phyloP scores from a whole-genome alignment of 2,329 filamentous ascomycete species.

The Colletotrichum chrysophilum region DNA sequence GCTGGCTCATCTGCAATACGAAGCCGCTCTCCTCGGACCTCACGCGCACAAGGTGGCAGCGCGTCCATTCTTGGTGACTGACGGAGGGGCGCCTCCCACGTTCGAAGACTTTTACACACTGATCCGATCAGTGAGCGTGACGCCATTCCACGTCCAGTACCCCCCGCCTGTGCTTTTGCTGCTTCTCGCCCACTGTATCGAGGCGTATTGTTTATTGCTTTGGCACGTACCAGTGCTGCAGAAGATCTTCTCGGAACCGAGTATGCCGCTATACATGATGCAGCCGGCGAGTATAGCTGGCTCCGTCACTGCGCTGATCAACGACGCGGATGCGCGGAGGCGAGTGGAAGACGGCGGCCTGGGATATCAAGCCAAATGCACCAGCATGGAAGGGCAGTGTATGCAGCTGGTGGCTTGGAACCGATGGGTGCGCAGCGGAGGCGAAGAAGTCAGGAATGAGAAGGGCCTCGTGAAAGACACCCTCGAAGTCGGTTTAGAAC shows the following conservation, averaged over 20 bases:
- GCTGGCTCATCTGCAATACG: conserved; percentile 57
- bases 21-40: conserved; percentile 51
- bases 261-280: conserved; percentile 38
- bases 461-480: conserved; percentile 12
- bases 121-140: conserved; percentile 32
- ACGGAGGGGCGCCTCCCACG: conserved; percentile 48
- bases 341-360: conserved; percentile 44
- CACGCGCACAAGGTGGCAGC: conserved; percentile 43
- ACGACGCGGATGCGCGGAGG: conserved; percentile 40
- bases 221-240: conserved; percentile 28
- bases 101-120: conserved; percentile 45
- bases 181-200: conserved; percentile 40
- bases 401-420: conserved; percentile 48
- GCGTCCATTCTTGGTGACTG: conserved; percentile 55
- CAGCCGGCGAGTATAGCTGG: conserved; percentile 46
- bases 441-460: background rate
- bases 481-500: conserved; percentile 13
- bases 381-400: conserved; percentile 45
- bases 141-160: conserved; percentile 33
- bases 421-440: conserved; percentile 8
- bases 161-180: conserved; percentile 42
- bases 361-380: conserved; percentile 42
- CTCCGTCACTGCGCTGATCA: conserved; percentile 38
- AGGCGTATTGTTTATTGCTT: conserved; percentile 36
- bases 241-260: conserved; percentile 33